Percentiles rank a stretch among this genome's conserved stretches.
Evolutionary conservation across 257 asterid species (phyloP).

Genomic region (Gentiana dahurica): DNA sequence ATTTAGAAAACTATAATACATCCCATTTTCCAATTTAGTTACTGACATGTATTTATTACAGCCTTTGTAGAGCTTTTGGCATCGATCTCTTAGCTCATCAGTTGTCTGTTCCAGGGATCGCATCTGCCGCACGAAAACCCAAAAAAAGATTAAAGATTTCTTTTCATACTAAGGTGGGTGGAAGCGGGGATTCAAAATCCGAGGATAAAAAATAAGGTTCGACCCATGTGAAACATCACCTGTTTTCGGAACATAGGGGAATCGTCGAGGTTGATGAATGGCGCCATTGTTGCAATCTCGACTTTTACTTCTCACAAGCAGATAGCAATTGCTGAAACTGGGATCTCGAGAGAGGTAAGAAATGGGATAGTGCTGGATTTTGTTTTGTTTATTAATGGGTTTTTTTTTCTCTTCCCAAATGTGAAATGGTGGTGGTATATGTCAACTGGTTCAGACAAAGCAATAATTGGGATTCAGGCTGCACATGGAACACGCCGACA

Average conservation of each 20-base stretch:
- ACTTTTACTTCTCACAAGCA: no score
- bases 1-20: no score
- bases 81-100: slow-evolving; percentile 84
- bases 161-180: neutral
- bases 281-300: slow-evolving; percentile 36
- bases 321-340: no score
- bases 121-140: slow-evolving; percentile 31
- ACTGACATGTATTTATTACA: slow-evolving; percentile 86
- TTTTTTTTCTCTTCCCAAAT: no score
- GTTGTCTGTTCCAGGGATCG: slow-evolving; percentile 69
- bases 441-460: no score
- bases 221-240: slow-evolving; percentile 20
- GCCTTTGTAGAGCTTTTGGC: slow-evolving; percentile 80
- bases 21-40: neutral
- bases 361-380: no score
- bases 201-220: neutral
- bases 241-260: slow-evolving; percentile 98
- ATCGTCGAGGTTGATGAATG: slow-evolving; percentile 83
- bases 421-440: no score
- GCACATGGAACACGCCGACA: no score
- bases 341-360: no score
- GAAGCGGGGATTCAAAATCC: neutral
- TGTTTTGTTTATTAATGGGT: no score
- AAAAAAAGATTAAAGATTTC: neutral
- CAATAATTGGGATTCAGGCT: no score